These are phyloP conservation scores for Ceratobasidium sp. DNA, from an alignment of 1,284 basidiomycete genomes.

Conservation along the genomic window DNA sequence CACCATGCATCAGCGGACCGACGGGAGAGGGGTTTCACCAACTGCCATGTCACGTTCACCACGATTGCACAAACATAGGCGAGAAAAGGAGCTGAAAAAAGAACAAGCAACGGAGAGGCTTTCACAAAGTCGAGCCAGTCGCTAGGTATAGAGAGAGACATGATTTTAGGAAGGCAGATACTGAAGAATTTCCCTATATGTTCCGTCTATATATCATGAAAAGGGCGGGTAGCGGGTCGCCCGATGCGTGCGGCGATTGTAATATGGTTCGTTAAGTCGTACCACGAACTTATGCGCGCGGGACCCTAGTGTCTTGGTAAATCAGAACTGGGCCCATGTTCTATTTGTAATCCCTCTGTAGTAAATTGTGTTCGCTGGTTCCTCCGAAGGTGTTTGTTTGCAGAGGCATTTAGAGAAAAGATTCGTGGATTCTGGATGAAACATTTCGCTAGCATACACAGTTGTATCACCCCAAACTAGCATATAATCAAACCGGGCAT, in stretches of 20 bases:
- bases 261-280: neutral
- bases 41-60: constrained; percentile 72
- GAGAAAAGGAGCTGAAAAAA: neutral
- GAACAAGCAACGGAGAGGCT: neutral
- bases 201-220: too few relatives aligned
- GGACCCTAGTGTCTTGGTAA: neutral
- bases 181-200: too few relatives aligned
- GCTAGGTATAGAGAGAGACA: too few relatives aligned
- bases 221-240: constrained; percentile 8
- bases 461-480: constrained; percentile 26
- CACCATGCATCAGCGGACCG: neutral
- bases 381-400: too few relatives aligned
- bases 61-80: constrained; percentile 58
- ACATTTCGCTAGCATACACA: constrained; percentile 28
- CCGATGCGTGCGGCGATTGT: neutral
- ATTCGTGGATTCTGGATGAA: constrained; percentile 1
- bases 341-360: too few relatives aligned
- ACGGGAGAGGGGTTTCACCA: constrained; percentile 61
- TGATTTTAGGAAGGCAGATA: too few relatives aligned
- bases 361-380: too few relatives aligned
- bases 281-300: constrained; percentile 21
- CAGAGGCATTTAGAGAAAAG: neutral
- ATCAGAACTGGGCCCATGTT: too few relatives aligned
- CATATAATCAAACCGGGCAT: constrained; percentile 34
- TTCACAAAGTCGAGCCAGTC: neutral